Evolutionary conservation across 768 basidiomycete species (phyloP).

Genomic region (Tricholoma saponaceum): DNA sequence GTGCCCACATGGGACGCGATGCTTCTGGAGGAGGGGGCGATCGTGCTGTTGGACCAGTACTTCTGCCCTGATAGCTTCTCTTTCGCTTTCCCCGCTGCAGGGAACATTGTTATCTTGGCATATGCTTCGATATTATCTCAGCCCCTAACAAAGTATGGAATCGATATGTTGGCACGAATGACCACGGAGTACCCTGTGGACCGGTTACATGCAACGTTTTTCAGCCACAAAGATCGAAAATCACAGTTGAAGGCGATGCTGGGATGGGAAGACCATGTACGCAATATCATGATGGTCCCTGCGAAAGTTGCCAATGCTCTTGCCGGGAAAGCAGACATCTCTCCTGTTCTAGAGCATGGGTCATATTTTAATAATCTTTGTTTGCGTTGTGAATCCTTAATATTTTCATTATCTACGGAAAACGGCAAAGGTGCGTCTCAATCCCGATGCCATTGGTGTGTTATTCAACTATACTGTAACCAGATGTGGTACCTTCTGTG

Average conservation of each 20-base stretch:
- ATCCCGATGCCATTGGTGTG: constrained; percentile 5
- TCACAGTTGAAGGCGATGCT: constrained; percentile 25
- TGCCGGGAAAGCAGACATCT: constrained; percentile 37
- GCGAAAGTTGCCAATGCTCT: constrained; percentile 75
- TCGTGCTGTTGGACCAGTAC: constrained; percentile 54
- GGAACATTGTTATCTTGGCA: constrained; percentile 51
- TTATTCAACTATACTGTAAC: not conserved
- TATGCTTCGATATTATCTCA: constrained; percentile 62
- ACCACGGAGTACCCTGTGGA: constrained; percentile 64
- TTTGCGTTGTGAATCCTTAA: constrained; percentile 46
- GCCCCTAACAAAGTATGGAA: constrained; percentile 43
- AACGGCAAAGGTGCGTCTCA: constrained; percentile 36
- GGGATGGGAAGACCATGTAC: constrained; percentile 77
- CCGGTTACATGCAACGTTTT: constrained; percentile 54
- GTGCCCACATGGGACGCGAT: constrained; percentile 63
- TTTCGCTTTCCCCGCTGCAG: constrained; percentile 45
- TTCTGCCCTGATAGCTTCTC: constrained; percentile 68
- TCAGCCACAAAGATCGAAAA: constrained; percentile 20
- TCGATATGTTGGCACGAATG: constrained; percentile 53
- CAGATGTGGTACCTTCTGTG: constrained; percentile 40
- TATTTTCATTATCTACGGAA: constrained; percentile 38
- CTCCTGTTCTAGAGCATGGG: constrained; percentile 49
- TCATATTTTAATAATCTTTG: constrained; percentile 53
- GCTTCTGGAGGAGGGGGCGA: constrained; percentile 46
- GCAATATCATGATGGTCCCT: constrained; percentile 61